Evolutionary conservation across 345 rosid genomes (phyloP), one percentile per base, ranked within the genome.

Genomic region (Rhodamnia rubescens): DNA sequence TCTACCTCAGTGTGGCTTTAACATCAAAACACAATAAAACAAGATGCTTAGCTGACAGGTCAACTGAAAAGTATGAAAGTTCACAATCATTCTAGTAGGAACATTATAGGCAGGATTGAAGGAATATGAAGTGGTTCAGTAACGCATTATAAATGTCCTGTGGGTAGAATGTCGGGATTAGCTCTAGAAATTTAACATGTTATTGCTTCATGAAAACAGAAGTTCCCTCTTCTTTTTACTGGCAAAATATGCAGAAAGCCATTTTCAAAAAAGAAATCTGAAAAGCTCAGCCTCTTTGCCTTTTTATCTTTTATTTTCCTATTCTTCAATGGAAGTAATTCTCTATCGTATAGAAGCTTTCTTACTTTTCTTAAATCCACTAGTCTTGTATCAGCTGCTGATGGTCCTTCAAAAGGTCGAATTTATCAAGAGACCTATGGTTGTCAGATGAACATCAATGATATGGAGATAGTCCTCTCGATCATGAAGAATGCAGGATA

Each of bases 341-440:
- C 18, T 27, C 4, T 26, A 36, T 74, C 8, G 47, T 85, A 81
- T 11, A 9, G 29, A 85, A 49, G 59, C n/a, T 53, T 64, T 32
- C 78, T 18, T 69, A 44, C 69, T 88, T 88, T 82, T 53, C 86
- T 58, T 69, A 74, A 64, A 64, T 64, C 86, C 75, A 86, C 82
- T 87, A 92, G 96, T 36, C 50, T 88, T 87, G 87, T 85, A 7
- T 83, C 86, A 18, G 91, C 90, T 83, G 61, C 91, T 3, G 93
- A 92, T 40, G 69, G 85, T 82, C 86, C 83, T 56, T 85, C 92
- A 9, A 92, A 85, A 86, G 98, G 98, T 32, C 93, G 98, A 55
- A 92, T 95, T 49, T 97, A 93, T 91, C 99, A 95, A 61, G 98
- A 97, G 88, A 97, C 98, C 22, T 95, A 94, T 84, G 98, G 99